Evolutionary conservation across 495 filamentous ascomycete genomes (phyloP).

Genomic region (Cercophora newfieldiana): DNA sequence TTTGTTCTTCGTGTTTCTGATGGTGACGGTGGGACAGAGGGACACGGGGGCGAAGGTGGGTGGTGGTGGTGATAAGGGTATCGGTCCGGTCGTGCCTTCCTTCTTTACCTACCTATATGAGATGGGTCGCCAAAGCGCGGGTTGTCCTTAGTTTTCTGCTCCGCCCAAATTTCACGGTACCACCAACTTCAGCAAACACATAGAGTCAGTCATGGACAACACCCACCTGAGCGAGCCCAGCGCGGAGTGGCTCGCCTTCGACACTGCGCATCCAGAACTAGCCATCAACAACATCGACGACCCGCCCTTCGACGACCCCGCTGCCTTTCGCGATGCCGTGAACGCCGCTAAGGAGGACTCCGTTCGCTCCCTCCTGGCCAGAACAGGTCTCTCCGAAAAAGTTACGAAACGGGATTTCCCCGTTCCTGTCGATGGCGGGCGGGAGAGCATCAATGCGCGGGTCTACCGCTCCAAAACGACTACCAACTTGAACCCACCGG

Average conservation of each 20-base stretch:
- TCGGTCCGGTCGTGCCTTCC: too few relatives aligned
- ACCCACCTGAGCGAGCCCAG: background rate
- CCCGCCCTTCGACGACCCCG: background rate
- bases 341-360: background rate
- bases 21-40: too few relatives aligned
- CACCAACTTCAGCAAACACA: background rate
- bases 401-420: background rate
- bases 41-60: too few relatives aligned
- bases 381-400: background rate
- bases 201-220: background rate
- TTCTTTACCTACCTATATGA: too few relatives aligned
- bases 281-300: slow-evolving; percentile 3
- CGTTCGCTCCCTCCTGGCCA: background rate
- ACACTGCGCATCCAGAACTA: background rate
- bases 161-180: background rate
- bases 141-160: too few relatives aligned
- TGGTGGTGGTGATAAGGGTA: too few relatives aligned
- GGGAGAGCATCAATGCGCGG: background rate
- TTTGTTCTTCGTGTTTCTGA: too few relatives aligned
- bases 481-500: background rate
- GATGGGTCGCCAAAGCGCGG: too few relatives aligned
- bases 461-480: background rate
- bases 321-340: background rate
- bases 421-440: background rate
- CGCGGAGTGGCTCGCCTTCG: slow-evolving; percentile 3